Conservation (phyloP, 2,329 filamentous ascomycete species). For the Akanthomyces dipterigenus region DNA sequence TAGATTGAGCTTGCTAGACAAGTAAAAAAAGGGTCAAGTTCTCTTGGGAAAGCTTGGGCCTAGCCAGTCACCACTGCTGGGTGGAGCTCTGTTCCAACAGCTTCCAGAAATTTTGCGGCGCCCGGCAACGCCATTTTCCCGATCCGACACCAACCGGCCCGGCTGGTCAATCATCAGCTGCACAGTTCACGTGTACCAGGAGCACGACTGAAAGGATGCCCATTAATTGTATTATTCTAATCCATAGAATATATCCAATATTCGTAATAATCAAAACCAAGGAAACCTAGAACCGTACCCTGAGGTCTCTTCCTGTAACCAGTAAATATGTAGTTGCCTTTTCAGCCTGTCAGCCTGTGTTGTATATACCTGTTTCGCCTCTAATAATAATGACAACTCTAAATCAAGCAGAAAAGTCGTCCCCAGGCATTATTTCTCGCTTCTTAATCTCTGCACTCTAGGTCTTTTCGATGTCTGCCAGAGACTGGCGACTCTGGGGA, state of each 20-base stretch:
- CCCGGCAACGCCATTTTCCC: constrained; percentile 13
- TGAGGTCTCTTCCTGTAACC: constrained; percentile 7
- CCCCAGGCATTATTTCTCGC: neutral
- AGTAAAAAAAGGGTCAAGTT: constrained; percentile 8
- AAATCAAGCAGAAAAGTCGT: neutral
- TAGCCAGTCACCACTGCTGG: neutral
- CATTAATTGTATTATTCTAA: constrained; percentile 7
- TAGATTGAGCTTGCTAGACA: neutral
- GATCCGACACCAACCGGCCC: constrained; percentile 3
- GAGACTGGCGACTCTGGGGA: constrained; percentile 5
- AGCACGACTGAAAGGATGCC: neutral
- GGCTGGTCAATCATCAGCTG: neutral
- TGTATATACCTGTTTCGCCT: neutral
- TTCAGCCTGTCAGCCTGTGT: neutral
- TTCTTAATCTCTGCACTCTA: neutral
- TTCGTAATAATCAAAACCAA: neutral
- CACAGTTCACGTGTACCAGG: neutral
- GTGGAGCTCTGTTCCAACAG: constrained; percentile 15
- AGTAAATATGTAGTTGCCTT: constrained; percentile 1
- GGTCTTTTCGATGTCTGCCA: neutral
- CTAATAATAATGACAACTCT: neutral
- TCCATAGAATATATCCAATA: constrained; percentile 9
- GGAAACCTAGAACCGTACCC: neutral
- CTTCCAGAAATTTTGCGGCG: constrained; percentile 15
- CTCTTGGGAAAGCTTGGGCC: neutral